Percentiles rank a stretch among this genome's conserved stretches.
phyloP scores from a whole-genome alignment of 2,329 filamentous ascomycete genomes.

The Emergomyces orientalis region DNA sequence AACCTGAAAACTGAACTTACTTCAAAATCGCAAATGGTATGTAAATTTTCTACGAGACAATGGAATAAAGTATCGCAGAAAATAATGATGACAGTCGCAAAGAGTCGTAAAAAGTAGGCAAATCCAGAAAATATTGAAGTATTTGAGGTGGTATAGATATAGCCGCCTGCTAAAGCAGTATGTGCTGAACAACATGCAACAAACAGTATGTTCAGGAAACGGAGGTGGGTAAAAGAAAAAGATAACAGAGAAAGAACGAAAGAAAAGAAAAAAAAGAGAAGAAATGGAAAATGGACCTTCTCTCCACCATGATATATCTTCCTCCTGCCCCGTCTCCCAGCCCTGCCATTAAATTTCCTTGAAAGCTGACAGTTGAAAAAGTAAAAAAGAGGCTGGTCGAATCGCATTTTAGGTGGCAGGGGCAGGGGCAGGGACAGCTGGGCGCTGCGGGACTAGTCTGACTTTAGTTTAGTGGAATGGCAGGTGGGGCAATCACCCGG shows the following conservation, averaged over 20 bases:
- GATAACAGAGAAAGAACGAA: background rate
- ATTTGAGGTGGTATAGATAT: background rate
- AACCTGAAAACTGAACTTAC: background rate
- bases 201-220: background rate
- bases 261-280: background rate
- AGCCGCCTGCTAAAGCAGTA: background rate
- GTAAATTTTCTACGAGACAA: background rate
- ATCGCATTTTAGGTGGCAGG: background rate
- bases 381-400: constrained; percentile 1
- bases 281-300: background rate
- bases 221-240: no score
- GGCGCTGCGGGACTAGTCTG: background rate
- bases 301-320: background rate
- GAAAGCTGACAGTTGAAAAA: background rate
- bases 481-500: background rate
- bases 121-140: background rate
- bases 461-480: background rate
- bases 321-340: background rate
- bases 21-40: background rate
- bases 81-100: background rate
- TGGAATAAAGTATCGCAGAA: background rate
- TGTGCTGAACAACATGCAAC: background rate
- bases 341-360: constrained; percentile 1
- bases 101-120: no score
- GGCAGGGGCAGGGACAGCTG: no score